Base-by-base conservation (phyloP, 2,329 filamentous ascomycete genomes). In the Eutypa lata region DNA sequence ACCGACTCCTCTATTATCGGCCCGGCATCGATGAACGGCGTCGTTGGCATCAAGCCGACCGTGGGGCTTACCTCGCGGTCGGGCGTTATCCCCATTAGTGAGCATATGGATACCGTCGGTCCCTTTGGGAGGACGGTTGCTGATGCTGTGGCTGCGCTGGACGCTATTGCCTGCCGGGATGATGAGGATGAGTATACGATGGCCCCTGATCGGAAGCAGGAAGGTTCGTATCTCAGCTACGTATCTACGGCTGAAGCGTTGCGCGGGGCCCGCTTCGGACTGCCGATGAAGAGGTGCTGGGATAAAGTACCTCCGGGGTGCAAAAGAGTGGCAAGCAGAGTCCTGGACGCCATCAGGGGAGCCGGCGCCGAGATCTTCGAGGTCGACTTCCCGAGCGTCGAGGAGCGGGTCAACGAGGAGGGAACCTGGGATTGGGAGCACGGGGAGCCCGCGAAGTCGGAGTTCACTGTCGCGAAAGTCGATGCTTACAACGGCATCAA, bases 281-380 rank as follows among this genome's bases (percentile, higher is more conserved):
- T 91, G 0, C 88, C 88, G 0, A 90, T 87, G 87, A 68, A 82
- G 42, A 84, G 80, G 58, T 87, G 91, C 71, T 91, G 87, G 88
- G 73, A 45, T 10, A 28, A 45, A 21, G 42, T 45, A 19, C 22
- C 42, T 13, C 22, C 14, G 1, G 22, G 42, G 2, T 77, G 0
- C 72, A 83, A 45, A 81, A 83, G 0, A 77, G 83, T 42, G 59
- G 68, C 2, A 76, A 81, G 37, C 83, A 89, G 68, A 1, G 61
- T 82, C 2, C 61, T 90, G 11, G 63, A 73, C 0, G 63, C 83
- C 22, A 80, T 91, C 35, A 62, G 80, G 62, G 66, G 67, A 0
- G 82, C 83, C 0, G 88, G 89, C 1, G 88, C 86, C 0, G 86
- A 77, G 1, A 76, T 91, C 40, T 73, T 90, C 62, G 89, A 90